Evolutionary conservation across 1,284 basidiomycete species (phyloP).

Genomic region (Rhodotorula sp.): DNA sequence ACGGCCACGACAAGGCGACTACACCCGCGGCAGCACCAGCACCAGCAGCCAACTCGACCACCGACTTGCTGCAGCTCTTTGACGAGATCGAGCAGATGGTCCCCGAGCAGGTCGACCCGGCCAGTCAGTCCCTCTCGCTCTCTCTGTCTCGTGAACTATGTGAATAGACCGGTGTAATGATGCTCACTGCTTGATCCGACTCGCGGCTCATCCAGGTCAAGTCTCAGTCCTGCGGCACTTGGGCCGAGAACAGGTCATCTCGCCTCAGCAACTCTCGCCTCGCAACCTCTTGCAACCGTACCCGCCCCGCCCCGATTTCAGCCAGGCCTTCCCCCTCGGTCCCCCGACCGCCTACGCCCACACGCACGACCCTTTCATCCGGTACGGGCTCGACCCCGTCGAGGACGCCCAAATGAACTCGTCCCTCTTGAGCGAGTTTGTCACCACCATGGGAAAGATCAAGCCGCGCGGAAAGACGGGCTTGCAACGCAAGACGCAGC

Average conservation of each 20-base stretch:
- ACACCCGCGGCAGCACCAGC: neutral
- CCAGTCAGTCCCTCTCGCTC: neutral
- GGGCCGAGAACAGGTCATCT: slow-evolving; percentile 18
- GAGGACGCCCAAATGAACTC: slow-evolving; percentile 57
- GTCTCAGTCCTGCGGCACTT: slow-evolving; percentile 28
- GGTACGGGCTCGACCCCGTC: slow-evolving; percentile 32
- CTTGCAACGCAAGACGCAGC: slow-evolving; percentile 77
- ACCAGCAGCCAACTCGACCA: neutral
- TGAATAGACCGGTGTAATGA: too few species aligned
- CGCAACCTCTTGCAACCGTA: slow-evolving; percentile 31
- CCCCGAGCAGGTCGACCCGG: neutral
- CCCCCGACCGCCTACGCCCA: slow-evolving; percentile 27
- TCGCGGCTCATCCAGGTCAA: slow-evolving; percentile 9
- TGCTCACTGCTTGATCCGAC: neutral
- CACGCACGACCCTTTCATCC: slow-evolving; percentile 58
- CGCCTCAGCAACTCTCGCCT: slow-evolving; percentile 35
- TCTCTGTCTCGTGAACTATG: rapidly evolving
- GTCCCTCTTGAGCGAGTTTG: slow-evolving; percentile 63
- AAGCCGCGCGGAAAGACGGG: slow-evolving; percentile 65
- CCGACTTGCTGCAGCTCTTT: neutral
- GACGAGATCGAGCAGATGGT: neutral
- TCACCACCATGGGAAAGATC: slow-evolving; percentile 84
- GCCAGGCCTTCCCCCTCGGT: slow-evolving; percentile 36
- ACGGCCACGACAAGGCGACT: neutral
- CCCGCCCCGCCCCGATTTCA: slow-evolving; percentile 27